Conservation (phyloP, 208 protist genomes). For the Crithidia acanthocephali region DNA sequence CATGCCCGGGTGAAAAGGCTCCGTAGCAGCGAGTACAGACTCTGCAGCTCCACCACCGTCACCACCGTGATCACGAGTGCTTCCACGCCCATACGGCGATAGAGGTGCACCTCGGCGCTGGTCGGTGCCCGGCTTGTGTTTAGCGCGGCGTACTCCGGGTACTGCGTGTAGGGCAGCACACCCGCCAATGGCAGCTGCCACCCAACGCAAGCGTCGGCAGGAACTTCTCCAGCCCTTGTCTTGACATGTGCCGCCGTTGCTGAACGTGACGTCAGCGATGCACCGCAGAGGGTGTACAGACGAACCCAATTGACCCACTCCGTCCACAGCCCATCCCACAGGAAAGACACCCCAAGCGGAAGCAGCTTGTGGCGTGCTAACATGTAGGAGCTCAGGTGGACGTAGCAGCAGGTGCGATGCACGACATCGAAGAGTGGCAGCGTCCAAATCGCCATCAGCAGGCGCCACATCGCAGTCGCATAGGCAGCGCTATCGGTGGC, state of each 20-base stretch:
- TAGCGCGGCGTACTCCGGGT: conserved; percentile 28
- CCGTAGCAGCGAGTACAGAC: background rate
- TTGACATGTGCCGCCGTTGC: background rate
- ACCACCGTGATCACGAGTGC: conserved; percentile 22
- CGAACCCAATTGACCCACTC: conserved; percentile 57
- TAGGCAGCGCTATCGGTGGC: background rate
- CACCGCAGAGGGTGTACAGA: conserved; percentile 35
- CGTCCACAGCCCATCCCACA: conserved; percentile 35
- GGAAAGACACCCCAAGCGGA: conserved; percentile 33
- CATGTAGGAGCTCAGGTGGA: conserved; percentile 46
- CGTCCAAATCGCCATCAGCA: conserved; percentile 38
- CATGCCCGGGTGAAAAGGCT: conserved; percentile 15
- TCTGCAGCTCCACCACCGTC: conserved; percentile 12
- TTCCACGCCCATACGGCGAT: conserved; percentile 13
- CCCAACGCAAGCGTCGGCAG: background rate
- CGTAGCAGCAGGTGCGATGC: conserved; percentile 46
- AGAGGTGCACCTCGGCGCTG: conserved; percentile 12
- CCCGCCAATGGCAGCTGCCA: conserved; percentile 30
- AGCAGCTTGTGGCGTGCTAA: conserved; percentile 57
- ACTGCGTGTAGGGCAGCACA: conserved; percentile 16
- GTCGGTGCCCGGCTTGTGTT: conserved; percentile 5
- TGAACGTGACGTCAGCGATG: background rate
- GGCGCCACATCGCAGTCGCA: conserved; percentile 14
- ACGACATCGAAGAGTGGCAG: conserved; percentile 52
- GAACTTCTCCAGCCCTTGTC: background rate